These are phyloP conservation scores for Cerrena zonata DNA, from an alignment of 1,284 basidiomycete species.

Conservation along the genomic window DNA sequence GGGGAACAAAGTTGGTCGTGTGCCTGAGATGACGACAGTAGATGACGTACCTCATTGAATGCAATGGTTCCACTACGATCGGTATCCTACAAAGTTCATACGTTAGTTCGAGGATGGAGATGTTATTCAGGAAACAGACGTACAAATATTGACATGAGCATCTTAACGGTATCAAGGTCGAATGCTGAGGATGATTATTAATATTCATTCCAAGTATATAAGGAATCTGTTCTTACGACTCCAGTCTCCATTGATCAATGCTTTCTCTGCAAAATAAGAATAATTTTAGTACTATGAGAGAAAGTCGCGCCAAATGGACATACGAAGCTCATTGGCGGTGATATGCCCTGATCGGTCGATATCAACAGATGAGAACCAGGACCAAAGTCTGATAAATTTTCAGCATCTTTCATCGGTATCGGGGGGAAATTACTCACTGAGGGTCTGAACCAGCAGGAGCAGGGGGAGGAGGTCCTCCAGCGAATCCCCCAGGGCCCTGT, in stretches of 20 bases:
- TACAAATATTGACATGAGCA: slow-evolving; percentile 77
- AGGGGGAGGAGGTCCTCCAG: slow-evolving; percentile 31
- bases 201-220: not conserved
- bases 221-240: slow-evolving; percentile 43
- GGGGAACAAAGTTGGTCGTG: not conserved
- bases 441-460: slow-evolving; percentile 66
- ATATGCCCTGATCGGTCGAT: slow-evolving; percentile 64
- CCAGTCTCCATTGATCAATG: slow-evolving; percentile 76
- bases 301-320: slow-evolving; percentile 23
- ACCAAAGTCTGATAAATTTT: slow-evolving; percentile 51
- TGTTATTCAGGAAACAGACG: no score
- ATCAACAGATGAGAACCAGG: slow-evolving; percentile 70
- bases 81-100: slow-evolving; percentile 42
- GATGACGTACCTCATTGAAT: slow-evolving; percentile 56
- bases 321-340: slow-evolving; percentile 60
- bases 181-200: slow-evolving; percentile 44
- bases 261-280: slow-evolving; percentile 58
- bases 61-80: slow-evolving; percentile 71
- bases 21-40: not conserved
- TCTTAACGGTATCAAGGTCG: slow-evolving; percentile 77
- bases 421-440: no score
- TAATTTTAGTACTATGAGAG: slow-evolving; percentile 2
- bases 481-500: slow-evolving; percentile 41
- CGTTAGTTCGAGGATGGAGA: not conserved
- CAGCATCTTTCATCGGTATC: not conserved